A percentile compares a stretch with the other conserved stretches of the same genome.
phyloP scores from a whole-genome alignment of 2,329 filamentous ascomycete genomes.

The Cyanodermella asteris region DNA sequence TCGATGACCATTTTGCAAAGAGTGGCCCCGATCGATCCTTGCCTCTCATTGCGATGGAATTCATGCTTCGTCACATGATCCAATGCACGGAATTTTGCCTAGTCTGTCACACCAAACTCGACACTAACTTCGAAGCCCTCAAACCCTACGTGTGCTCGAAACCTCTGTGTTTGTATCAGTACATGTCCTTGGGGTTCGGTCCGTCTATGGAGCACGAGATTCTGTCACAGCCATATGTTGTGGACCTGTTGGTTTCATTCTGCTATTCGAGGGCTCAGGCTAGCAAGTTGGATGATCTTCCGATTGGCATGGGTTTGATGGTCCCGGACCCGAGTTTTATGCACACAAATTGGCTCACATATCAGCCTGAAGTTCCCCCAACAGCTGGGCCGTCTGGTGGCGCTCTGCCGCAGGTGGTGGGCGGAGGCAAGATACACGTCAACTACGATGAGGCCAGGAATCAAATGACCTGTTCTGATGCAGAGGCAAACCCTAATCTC shows the following conservation, averaged over 20 bases:
- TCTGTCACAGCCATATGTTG: slow-evolving; percentile 52
- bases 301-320: slow-evolving; percentile 31
- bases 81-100: slow-evolving; percentile 74
- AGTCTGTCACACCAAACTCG: slow-evolving; percentile 52
- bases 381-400: no score
- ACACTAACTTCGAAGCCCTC: slow-evolving; percentile 33
- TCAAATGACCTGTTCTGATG: no score
- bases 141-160: slow-evolving; percentile 51
- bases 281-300: slow-evolving; percentile 28
- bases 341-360: no score
- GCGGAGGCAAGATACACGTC: no score
- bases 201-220: slow-evolving; percentile 74
- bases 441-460: no score
- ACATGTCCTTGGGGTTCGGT: slow-evolving; percentile 67
- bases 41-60: slow-evolving; percentile 45
- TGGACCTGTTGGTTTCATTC: slow-evolving; percentile 67
- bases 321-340: slow-evolving; percentile 19
- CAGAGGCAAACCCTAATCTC: no score
- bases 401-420: no score
- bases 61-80: slow-evolving; percentile 52
- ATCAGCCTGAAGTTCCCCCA: no score
- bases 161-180: slow-evolving; percentile 65
- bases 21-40: slow-evolving; percentile 21
- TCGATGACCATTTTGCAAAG: slow-evolving; percentile 27
- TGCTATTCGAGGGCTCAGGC: slow-evolving; percentile 40